These are phyloP conservation scores for Aegilops tauschii DNA, from an alignment of 176 grass and related monocot genomes.

Conservation along the genomic window DNA sequence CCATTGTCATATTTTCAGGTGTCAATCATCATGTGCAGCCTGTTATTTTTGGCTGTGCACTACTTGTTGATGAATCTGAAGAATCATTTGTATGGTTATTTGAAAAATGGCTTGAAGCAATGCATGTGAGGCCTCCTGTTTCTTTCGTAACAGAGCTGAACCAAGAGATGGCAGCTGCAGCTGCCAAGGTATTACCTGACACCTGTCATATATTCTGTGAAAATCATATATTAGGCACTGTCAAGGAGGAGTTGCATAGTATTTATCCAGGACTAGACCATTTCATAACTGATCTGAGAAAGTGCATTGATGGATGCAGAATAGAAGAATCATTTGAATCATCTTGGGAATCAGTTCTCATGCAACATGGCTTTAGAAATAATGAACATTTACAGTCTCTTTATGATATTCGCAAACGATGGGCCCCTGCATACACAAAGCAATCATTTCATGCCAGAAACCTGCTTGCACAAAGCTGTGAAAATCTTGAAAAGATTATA, in stretches of 20 bases:
- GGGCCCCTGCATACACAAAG: slow-evolving; percentile 71
- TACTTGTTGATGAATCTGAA: slow-evolving; percentile 85
- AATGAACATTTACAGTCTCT: slow-evolving; percentile 73
- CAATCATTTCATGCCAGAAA: slow-evolving; percentile 64
- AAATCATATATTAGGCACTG: slow-evolving; percentile 58
- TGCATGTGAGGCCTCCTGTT: slow-evolving; percentile 64
- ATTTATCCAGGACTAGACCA: slow-evolving; percentile 41
- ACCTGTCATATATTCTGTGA: slow-evolving; percentile 76
- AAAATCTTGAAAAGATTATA: slow-evolving; percentile 68
- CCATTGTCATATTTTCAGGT: slow-evolving; percentile 82
- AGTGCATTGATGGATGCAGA: slow-evolving; percentile 65
- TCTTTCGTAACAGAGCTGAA: slow-evolving; percentile 80
- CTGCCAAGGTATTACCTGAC: slow-evolving; percentile 63
- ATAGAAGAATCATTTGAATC: slow-evolving; percentile 73
- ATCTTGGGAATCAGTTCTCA: slow-evolving; percentile 53
- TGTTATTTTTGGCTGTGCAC: slow-evolving; percentile 81
- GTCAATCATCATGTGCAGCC: slow-evolving; percentile 89
- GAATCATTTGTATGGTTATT: slow-evolving; percentile 87
- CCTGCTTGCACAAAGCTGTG: slow-evolving; percentile 36
- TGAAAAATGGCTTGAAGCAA: slow-evolving; percentile 87
- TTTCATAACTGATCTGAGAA: slow-evolving; percentile 66
- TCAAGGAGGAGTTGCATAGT: slow-evolving; percentile 59
- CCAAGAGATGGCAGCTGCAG: slow-evolving; percentile 49
- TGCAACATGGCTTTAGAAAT: slow-evolving; percentile 55
- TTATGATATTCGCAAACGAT: slow-evolving; percentile 66